A percentile compares a stretch with the other conserved stretches of the same genome.
These are phyloP conservation scores for Pestalotiopsis sp. DNA, from an alignment of 2,329 filamentous ascomycete genomes.

Conservation along the genomic window DNA sequence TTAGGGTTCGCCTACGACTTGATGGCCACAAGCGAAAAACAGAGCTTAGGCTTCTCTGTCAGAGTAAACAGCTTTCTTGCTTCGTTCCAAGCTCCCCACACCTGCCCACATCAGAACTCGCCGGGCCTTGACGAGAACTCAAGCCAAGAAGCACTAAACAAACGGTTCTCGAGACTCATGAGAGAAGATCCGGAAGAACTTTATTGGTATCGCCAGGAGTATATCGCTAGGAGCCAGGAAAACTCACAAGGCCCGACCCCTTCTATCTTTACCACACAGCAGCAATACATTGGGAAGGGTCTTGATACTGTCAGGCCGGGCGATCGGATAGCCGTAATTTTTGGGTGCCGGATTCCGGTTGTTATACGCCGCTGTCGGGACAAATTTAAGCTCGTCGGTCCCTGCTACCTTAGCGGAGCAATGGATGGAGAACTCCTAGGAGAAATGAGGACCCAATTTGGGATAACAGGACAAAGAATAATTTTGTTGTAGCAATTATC, in stretches of 20 bases:
- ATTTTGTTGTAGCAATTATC: no score
- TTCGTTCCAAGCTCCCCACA: neutral
- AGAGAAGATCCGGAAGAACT: neutral
- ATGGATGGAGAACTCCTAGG: neutral
- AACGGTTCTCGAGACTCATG: neutral
- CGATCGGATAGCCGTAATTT: neutral
- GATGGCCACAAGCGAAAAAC: neutral
- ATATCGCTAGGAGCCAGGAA: neutral
- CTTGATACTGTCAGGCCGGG: neutral
- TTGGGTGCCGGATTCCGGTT: constrained; percentile 4
- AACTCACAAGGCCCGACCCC: neutral
- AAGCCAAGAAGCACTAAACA: neutral
- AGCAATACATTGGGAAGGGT: neutral
- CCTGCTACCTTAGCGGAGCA: constrained; percentile 2
- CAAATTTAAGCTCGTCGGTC: neutral
- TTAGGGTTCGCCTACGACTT: neutral
- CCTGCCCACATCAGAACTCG: no score
- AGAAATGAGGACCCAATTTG: no score
- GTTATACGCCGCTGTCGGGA: neutral
- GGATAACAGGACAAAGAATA: no score
- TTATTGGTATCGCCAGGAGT: constrained; percentile 2
- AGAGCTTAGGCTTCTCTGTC: no score
- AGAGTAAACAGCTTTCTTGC: neutral
- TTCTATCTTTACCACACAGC: neutral
- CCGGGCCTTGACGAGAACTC: neutral